Evolutionary conservation across 768 basidiomycete genomes (phyloP).

Genomic region (Hericium erinaceus): DNA sequence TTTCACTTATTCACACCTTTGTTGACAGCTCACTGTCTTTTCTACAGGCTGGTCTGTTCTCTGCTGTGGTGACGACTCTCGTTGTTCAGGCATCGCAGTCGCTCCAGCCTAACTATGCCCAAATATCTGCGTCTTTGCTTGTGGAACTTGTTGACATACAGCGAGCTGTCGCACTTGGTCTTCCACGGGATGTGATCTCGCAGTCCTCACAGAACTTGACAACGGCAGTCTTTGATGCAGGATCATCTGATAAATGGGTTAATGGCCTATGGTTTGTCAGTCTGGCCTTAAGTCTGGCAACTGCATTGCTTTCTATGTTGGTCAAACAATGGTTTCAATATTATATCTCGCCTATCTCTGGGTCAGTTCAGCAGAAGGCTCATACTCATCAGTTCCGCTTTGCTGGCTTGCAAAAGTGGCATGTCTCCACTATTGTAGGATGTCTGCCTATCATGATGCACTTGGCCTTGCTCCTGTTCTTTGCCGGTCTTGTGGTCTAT

Average conservation of each 20-base stretch:
- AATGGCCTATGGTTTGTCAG: neutral
- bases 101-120: neutral
- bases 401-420: neutral
- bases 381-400: neutral
- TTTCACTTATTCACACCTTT: neutral
- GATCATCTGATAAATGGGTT: neutral
- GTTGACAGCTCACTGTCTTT: neutral
- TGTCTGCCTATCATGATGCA: neutral
- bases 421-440: neutral
- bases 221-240: neutral
- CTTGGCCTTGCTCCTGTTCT: neutral
- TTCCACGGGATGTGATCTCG: neutral
- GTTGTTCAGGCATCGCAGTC: neutral
- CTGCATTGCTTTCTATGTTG: neutral
- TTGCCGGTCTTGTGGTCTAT: neutral
- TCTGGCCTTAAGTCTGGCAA: neutral
- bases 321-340: neutral
- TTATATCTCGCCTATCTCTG: neutral
- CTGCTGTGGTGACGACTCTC: neutral
- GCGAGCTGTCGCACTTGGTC: neutral
- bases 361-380: neutral
- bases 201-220: neutral
- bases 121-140: neutral
- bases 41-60: neutral
- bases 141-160: neutral